phyloP scores from a whole-genome alignment of 371 early-diverging fungal species.

The Actinomortierella wolfii region DNA sequence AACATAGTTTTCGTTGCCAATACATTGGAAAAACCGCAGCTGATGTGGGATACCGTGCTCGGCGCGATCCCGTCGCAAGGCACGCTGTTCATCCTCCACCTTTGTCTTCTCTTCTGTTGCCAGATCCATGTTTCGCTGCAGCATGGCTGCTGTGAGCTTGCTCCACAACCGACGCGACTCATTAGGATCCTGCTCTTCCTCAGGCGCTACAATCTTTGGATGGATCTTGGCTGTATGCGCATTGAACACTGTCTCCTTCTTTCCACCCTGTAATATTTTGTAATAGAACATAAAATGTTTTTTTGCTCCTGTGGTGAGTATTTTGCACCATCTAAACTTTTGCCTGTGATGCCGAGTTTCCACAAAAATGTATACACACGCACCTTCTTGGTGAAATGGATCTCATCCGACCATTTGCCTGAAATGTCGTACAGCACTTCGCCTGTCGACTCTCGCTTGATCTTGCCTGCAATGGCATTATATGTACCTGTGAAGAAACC shows the following conservation, averaged over 20 bases:
- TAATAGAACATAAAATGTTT: no score
- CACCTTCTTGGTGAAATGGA: slow-evolving; percentile 60
- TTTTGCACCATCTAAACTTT: no score
- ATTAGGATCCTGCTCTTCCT: slow-evolving; percentile 77
- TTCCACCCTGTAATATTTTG: slow-evolving; percentile 44
- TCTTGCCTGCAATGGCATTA: slow-evolving; percentile 84
- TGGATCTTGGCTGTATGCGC: slow-evolving; percentile 62
- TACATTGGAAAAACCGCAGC: slow-evolving; percentile 23
- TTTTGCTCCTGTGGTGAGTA: no score
- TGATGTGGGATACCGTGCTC: slow-evolving; percentile 41
- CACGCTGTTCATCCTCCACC: slow-evolving; percentile 87
- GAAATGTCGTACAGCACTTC: slow-evolving; percentile 80
- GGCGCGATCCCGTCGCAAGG: slow-evolving; percentile 66
- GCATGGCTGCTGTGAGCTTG: slow-evolving; percentile 79
- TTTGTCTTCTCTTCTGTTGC: slow-evolving; percentile 84
- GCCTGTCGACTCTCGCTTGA: slow-evolving; percentile 77
- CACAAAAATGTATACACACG: no score
- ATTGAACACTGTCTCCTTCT: slow-evolving; percentile 71
- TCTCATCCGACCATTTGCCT: slow-evolving; percentile 88
- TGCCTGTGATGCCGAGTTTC: no score
- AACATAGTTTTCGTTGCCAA: slow-evolving; percentile 15
- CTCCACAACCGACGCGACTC: slow-evolving; percentile 91
- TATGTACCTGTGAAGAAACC: slow-evolving; percentile 85
- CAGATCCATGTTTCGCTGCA: slow-evolving; percentile 66
- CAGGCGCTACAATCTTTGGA: slow-evolving; percentile 73